A percentile compares a stretch with the other conserved stretches of the same genome.
These are phyloP conservation scores for Debaryomycetaceae sp. DNA, from an alignment of 1,139 yeast species.

Conservation along the genomic window DNA sequence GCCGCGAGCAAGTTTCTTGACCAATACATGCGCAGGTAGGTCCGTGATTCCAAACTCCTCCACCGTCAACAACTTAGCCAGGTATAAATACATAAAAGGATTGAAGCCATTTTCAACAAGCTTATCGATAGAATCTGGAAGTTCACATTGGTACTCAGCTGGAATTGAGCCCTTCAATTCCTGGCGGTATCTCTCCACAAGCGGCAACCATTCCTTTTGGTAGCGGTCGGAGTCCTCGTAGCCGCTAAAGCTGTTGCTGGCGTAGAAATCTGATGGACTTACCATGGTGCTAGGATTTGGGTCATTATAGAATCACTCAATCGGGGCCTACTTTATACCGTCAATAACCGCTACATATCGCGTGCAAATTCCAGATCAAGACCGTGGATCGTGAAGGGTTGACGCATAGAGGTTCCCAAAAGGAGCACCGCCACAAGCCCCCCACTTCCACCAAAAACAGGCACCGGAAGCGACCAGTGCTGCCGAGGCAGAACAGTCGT, in stretches of 20 bases:
- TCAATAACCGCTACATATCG: too few relatives aligned
- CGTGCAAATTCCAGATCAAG: too few relatives aligned
- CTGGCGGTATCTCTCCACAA: constrained; percentile 44
- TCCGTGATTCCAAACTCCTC: constrained; percentile 48
- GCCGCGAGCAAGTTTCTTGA: constrained; percentile 24
- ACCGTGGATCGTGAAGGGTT: too few relatives aligned
- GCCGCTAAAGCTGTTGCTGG: constrained; percentile 26
- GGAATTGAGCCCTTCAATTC: constrained; percentile 37
- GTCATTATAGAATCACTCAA: too few relatives aligned
- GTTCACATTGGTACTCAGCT: constrained; percentile 37
- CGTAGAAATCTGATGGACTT: constrained; percentile 24
- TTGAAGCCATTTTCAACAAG: constrained; percentile 41
- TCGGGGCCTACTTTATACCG: too few relatives aligned
- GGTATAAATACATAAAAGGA: constrained; percentile 40
- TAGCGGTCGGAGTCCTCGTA: constrained; percentile 37
- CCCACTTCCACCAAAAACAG: too few relatives aligned
- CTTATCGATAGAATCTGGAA: constrained; percentile 37
- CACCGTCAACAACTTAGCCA: constrained; percentile 37
- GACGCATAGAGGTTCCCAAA: too few relatives aligned
- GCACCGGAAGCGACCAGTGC: too few relatives aligned
- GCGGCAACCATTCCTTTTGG: constrained; percentile 40
- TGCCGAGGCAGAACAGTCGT: too few relatives aligned
- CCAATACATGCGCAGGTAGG: constrained; percentile 32
- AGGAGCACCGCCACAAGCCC: too few relatives aligned
- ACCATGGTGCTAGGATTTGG: too few relatives aligned